Conservation (phyloP, 2,329 filamentous ascomycete species). For the Phyllosticta capitalensis region DNA sequence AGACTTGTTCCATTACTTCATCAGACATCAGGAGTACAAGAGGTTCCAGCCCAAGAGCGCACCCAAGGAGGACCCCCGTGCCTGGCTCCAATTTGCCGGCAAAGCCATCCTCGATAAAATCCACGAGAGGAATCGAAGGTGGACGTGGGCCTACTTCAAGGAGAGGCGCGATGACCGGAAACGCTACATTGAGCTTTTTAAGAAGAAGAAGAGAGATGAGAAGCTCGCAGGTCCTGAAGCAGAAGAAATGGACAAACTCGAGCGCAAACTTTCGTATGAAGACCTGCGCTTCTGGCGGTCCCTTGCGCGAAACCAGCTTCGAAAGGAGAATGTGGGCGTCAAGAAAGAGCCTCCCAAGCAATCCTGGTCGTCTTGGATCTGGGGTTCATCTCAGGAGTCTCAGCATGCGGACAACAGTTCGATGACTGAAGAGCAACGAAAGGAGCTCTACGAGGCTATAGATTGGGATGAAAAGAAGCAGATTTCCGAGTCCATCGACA, state of each 20-base stretch:
- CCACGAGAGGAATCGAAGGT: conserved; percentile 81
- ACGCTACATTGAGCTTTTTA: conserved; percentile 89
- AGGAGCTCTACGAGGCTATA: conserved; percentile 94
- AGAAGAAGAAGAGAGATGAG: conserved; percentile 71
- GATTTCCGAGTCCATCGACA: conserved; percentile 76
- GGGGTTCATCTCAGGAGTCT: conserved; percentile 58
- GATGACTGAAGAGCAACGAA: conserved; percentile 91
- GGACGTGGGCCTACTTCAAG: conserved; percentile 94
- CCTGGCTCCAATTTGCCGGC: conserved; percentile 88
- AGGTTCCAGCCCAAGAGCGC: conserved; percentile 77
- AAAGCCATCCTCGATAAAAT: conserved; percentile 87
- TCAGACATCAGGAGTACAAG: conserved; percentile 95
- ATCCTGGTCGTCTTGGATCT: conserved; percentile 86
- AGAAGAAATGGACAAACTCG: conserved; percentile 64
- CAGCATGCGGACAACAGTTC: conserved; percentile 67
- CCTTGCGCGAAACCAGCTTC: conserved; percentile 82
- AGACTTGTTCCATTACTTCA: conserved; percentile 96
- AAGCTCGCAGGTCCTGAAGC: conserved; percentile 58
- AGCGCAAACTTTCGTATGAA: conserved; percentile 85
- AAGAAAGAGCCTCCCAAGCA: conserved; percentile 67
- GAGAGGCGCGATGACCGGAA: conserved; percentile 84
- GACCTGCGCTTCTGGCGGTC: conserved; percentile 97
- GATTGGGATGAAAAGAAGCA: conserved; percentile 97
- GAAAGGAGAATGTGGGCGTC: conserved; percentile 89
- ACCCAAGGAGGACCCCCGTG: conserved; percentile 80